Percentiles rank a stretch among this genome's conserved stretches.
Evolutionary conservation across 495 filamentous ascomycete genomes (phyloP).

Genomic region (Penicillium parvum): DNA sequence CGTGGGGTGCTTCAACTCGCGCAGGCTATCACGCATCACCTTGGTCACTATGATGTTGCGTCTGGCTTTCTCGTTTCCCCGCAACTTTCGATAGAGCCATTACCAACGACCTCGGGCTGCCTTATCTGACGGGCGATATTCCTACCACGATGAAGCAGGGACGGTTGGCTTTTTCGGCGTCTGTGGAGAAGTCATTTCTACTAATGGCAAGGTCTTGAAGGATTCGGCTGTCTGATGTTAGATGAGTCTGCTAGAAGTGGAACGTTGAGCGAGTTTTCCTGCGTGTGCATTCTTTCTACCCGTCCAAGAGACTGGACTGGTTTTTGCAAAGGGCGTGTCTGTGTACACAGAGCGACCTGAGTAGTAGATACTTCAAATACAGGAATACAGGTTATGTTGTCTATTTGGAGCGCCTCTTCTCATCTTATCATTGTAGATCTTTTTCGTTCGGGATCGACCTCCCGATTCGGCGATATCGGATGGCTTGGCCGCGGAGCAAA

Average conservation of each 20-base stretch:
- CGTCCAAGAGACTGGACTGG: background rate
- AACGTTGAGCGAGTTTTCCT: background rate
- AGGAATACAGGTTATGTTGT: background rate
- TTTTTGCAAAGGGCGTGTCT: background rate
- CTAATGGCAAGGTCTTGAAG: too few relatives aligned
- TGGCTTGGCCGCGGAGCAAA: conserved; percentile 29
- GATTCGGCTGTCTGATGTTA: background rate
- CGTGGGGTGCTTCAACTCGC: conserved; percentile 4
- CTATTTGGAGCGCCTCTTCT: too few relatives aligned
- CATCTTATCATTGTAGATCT: background rate
- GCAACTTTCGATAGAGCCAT: too few relatives aligned
- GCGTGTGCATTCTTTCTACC: background rate
- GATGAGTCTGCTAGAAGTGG: conserved; percentile 3
- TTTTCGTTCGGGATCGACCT: conserved; percentile 6
- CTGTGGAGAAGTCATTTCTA: too few relatives aligned
- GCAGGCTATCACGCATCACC: conserved; percentile 9
- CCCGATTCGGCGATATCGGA: conserved; percentile 24
- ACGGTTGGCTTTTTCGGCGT: background rate
- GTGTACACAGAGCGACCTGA: background rate
- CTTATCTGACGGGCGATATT: too few relatives aligned
- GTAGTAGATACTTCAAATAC: conserved; percentile 7
- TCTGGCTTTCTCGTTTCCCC: too few relatives aligned
- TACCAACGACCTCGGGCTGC: too few relatives aligned
- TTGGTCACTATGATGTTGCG: too few relatives aligned
- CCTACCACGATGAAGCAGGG: too few relatives aligned